phyloP scores from a whole-genome alignment of 2,329 filamentous ascomycete species.

The Helicocarpus griseus region DNA sequence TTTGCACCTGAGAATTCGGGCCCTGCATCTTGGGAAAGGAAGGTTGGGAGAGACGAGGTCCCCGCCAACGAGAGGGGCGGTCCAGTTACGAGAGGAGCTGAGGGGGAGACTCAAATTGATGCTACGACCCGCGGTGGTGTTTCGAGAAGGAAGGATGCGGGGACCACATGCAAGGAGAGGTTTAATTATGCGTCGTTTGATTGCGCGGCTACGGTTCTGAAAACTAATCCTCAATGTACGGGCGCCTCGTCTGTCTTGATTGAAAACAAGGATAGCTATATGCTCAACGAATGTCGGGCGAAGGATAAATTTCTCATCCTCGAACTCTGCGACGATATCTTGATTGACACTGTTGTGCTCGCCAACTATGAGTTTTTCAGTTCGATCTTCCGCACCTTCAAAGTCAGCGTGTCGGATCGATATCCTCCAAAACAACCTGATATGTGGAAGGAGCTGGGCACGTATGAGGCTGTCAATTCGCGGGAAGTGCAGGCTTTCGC shows the following conservation, averaged over 20 bases:
- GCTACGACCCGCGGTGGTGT: conserved; percentile 32
- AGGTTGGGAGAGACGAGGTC: conserved; percentile 16
- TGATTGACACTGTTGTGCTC: conserved; percentile 92
- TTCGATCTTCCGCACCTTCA: conserved; percentile 85
- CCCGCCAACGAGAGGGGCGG: conserved; percentile 21
- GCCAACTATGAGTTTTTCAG: conserved; percentile 99
- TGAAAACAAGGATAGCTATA: conserved; percentile 98
- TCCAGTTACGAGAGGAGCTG: conserved; percentile 5
- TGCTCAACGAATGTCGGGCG: conserved; percentile 82
- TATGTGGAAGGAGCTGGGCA: conserved; percentile 82
- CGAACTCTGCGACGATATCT: conserved; percentile 75
- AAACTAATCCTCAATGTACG: conserved; percentile 77
- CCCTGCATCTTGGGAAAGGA: conserved; percentile 18
- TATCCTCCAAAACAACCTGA: conserved; percentile 75
- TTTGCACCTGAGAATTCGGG: conserved; percentile 43
- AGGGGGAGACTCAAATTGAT: conserved; percentile 10
- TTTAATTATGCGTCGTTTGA: conserved; percentile 98
- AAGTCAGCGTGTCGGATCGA: conserved; percentile 84
- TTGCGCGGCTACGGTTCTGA: conserved; percentile 84
- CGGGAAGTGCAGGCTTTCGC: conserved; percentile 91
- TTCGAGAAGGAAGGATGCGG: conserved; percentile 78
- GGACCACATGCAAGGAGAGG: conserved; percentile 93
- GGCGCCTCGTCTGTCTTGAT: conserved; percentile 81
- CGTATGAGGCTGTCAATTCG: conserved; percentile 84
- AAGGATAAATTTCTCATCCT: conserved; percentile 90